A percentile compares a stretch with the other conserved stretches of the same genome.
phyloP scores from a whole-genome alignment of 345 rosid genomes.

The Diplotaxis tenuifolia region DNA sequence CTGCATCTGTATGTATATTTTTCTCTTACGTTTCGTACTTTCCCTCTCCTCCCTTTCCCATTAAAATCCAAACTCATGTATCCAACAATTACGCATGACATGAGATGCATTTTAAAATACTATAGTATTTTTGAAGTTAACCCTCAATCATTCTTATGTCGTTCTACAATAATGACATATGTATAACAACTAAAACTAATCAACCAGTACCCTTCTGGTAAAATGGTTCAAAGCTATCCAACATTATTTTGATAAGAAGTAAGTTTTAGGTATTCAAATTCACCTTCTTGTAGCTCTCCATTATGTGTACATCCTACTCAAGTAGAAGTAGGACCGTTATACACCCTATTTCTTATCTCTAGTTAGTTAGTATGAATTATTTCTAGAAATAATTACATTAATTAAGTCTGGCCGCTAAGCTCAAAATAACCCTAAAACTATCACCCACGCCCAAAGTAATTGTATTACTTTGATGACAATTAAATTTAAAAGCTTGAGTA shows the following conservation, averaged over 20 bases:
- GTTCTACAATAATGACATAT: not conserved
- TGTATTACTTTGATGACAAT: not conserved
- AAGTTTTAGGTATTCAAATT: not conserved
- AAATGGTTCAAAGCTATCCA: not conserved
- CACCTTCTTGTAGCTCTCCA: not conserved
- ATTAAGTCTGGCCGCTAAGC: not conserved
- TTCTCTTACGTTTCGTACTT: not conserved
- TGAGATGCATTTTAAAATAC: not conserved
- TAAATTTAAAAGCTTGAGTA: not conserved
- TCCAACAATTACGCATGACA: not conserved
- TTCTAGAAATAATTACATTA: not conserved
- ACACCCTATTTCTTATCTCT: not conserved
- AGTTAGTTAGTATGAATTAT: not conserved
- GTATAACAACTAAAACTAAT: not conserved
- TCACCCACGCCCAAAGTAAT: slow-evolving; percentile 1
- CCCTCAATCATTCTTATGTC: not conserved
- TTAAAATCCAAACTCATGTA: not conserved
- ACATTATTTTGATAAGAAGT: not conserved
- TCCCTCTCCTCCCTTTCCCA: not conserved
- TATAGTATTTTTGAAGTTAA: not conserved
- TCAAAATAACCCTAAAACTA: not conserved
- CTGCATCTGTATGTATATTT: too few relatives aligned
- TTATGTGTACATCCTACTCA: not conserved
- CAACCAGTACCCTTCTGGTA: not conserved
- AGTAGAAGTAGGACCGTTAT: slow-evolving; percentile 1